phyloP scores from a whole-genome alignment of 345 rosid species.

The Clausena lansium region DNA sequence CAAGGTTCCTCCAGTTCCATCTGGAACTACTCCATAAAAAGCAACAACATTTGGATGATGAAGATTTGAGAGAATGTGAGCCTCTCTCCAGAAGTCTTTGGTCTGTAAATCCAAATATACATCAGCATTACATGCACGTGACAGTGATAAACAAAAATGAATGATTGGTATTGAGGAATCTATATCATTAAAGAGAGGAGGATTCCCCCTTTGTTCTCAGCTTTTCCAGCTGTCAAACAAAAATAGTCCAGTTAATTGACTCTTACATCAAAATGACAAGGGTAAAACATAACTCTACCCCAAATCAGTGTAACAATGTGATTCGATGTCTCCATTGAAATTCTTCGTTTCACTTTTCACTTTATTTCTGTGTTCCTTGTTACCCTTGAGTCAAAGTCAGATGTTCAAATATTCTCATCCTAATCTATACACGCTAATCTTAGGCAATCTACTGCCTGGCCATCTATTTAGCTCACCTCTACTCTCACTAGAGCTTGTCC shows the following conservation, averaged over 20 bases:
- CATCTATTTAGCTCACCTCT: neutral
- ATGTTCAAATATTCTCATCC: neutral
- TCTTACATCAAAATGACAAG: neutral
- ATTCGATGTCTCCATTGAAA: neutral
- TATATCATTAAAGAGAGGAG: neutral
- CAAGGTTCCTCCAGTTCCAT: constrained; percentile 65
- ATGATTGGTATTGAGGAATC: constrained; percentile 3
- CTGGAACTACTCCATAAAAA: constrained; percentile 73
- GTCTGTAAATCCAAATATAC: constrained; percentile 31
- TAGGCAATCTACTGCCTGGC: neutral
- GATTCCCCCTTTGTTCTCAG: neutral
- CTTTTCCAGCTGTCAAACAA: neutral
- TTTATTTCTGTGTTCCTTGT: neutral
- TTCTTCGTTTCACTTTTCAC: neutral
- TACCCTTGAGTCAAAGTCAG: neutral
- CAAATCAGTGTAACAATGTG: neutral
- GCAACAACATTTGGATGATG: constrained; percentile 81
- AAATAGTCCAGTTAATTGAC: neutral
- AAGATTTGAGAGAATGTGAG: constrained; percentile 70
- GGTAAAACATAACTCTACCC: neutral
- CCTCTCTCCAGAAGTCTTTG: constrained; percentile 79
- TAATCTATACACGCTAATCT: neutral
- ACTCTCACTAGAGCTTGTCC: neutral
- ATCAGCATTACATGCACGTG: constrained; percentile 9
- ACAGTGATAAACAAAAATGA: neutral